Conservation (phyloP, 164 flowering plant genomes). For the Stephania japonica region DNA sequence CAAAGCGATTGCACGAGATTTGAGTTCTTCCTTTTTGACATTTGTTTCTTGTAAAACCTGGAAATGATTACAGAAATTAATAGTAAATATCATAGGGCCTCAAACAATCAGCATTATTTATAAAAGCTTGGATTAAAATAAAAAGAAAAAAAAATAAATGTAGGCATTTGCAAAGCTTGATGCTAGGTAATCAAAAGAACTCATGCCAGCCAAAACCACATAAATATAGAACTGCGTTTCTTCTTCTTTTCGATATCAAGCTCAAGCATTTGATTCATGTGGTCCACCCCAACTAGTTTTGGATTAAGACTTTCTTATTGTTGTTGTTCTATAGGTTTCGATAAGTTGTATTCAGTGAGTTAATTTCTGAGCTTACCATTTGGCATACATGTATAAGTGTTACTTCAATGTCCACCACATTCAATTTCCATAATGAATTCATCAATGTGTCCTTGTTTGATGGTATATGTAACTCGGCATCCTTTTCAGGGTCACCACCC, state of each 20-base stretch:
- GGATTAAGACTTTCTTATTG: too few species aligned
- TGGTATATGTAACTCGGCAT: constrained; percentile 56
- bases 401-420: constrained; percentile 89
- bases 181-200: neutral
- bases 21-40: constrained; percentile 76
- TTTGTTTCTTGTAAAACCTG: constrained; percentile 71
- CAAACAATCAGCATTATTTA: neutral
- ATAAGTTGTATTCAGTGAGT: neutral
- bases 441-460: constrained; percentile 59
- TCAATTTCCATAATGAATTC: constrained; percentile 86
- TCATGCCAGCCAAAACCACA: too few species aligned
- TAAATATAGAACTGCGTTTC: too few species aligned
- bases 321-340: neutral
- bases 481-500: constrained; percentile 45
- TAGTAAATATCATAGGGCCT: neutral
- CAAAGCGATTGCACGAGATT: constrained; percentile 65
- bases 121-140: neutral
- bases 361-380: constrained; percentile 46
- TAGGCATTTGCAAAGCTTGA: neutral
- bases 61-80: constrained; percentile 5
- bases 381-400: constrained; percentile 88
- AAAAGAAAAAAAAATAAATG: neutral
- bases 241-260: too few species aligned
- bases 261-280: too few species aligned
- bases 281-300: too few species aligned